A percentile compares a stretch with the other conserved stretches of the same genome.
Evolutionary conservation across 1,139 yeast genomes (phyloP).

Genomic region (Candida sp.): DNA sequence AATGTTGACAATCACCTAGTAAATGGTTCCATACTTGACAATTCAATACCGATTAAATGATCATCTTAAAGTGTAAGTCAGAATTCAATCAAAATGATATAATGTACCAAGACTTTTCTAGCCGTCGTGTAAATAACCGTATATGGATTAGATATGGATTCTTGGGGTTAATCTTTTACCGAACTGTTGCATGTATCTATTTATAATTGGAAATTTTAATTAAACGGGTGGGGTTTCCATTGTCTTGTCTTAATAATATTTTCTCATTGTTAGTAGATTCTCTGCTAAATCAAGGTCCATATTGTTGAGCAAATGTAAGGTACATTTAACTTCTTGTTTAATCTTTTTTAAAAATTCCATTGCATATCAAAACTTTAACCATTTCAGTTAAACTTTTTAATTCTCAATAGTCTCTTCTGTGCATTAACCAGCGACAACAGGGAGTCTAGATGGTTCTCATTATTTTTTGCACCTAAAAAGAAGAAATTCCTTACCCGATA

Average conservation of each 20-base stretch:
- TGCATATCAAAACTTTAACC: not conserved
- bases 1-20: not conserved
- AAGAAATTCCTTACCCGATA: not conserved
- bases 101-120: no score
- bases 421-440: not conserved
- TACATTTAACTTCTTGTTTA: not conserved
- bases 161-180: not conserved
- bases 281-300: no score
- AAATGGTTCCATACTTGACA: not conserved
- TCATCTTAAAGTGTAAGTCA: no score
- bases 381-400: not conserved
- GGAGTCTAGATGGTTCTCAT: not conserved
- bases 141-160: no score
- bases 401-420: not conserved
- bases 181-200: not conserved
- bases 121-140: not conserved
- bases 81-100: no score
- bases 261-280: no score
- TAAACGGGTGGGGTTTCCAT: no score
- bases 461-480: not conserved
- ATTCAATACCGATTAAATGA: not conserved
- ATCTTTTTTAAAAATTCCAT: not conserved
- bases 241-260: no score
- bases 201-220: no score
- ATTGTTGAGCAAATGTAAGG: not conserved